Percentiles rank a stretch among this genome's conserved stretches.
phyloP scores from a whole-genome alignment of 768 basidiomycete species.

The Tricholoma matsutake region DNA sequence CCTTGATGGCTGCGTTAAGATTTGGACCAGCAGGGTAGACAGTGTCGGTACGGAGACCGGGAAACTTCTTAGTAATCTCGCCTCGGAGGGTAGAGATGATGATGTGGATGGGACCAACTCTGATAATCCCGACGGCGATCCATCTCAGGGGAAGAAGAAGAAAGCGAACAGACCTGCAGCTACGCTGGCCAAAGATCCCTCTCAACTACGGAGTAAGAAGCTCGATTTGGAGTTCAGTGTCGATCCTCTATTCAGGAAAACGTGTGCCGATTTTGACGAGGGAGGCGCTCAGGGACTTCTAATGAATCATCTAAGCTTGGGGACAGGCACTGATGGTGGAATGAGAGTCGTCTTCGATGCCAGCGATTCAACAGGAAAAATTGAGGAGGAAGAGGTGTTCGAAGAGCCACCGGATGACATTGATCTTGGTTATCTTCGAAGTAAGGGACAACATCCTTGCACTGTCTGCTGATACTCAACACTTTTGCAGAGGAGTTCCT shows the following conservation, averaged over 20 bases:
- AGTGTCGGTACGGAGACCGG: slow-evolving; percentile 96
- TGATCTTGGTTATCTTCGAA: slow-evolving; percentile 59
- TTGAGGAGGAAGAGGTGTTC: slow-evolving; percentile 73
- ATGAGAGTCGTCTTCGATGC: slow-evolving; percentile 95
- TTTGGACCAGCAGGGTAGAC: slow-evolving; percentile 98
- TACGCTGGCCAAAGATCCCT: slow-evolving; percentile 85
- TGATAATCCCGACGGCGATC: slow-evolving; percentile 66
- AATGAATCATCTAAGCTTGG: slow-evolving; percentile 91
- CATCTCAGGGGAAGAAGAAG: slow-evolving; percentile 57
- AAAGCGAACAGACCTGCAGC: slow-evolving; percentile 70
- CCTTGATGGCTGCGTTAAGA: slow-evolving; percentile 97
- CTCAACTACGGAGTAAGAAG: slow-evolving; percentile 85
- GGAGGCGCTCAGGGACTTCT: slow-evolving; percentile 93
- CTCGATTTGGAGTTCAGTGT: slow-evolving; percentile 94
- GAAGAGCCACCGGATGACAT: slow-evolving; percentile 70
- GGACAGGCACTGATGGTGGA: slow-evolving; percentile 73
- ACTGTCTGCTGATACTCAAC: slow-evolving; percentile 7
- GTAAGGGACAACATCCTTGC: slow-evolving; percentile 35
- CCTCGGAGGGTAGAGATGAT: slow-evolving; percentile 48
- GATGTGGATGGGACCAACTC: slow-evolving; percentile 65
- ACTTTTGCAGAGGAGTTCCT: slow-evolving; percentile 59
- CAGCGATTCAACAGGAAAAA: slow-evolving; percentile 80
- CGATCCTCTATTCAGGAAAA: slow-evolving; percentile 97
- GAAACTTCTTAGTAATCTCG: slow-evolving; percentile 89
- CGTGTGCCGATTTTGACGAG: slow-evolving; percentile 97